Percentiles rank a stretch among this genome's conserved stretches.
These are phyloP conservation scores for Circinella umbellata DNA, from an alignment of 371 early-diverging fungal genomes.

Conservation along the genomic window DNA sequence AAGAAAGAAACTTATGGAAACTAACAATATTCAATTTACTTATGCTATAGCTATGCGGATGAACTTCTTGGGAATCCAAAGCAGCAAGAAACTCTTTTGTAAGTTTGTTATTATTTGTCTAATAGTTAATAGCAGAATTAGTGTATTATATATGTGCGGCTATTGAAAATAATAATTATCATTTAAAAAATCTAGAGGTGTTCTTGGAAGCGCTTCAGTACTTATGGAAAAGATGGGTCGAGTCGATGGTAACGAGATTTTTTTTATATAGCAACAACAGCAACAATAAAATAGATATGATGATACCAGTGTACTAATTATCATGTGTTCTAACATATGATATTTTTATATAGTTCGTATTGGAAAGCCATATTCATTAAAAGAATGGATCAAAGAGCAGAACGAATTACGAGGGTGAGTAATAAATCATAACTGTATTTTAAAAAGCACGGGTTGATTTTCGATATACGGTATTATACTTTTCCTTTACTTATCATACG, in stretches of 20 bases:
- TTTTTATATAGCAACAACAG: background rate
- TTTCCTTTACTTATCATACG: background rate
- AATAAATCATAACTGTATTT: background rate
- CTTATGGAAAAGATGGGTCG: conserved; percentile 78
- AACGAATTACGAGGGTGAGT: conserved; percentile 48
- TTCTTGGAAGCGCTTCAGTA: conserved; percentile 55
- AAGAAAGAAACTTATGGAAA: background rate
- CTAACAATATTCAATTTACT: background rate
- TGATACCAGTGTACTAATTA: too few relatives aligned
- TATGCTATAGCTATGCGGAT: conserved; percentile 43
- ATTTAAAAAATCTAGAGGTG: conserved; percentile 23
- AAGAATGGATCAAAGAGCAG: conserved; percentile 65
- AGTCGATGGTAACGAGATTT: conserved; percentile 23
- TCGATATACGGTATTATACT: too few relatives aligned
- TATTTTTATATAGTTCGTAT: conserved; percentile 63
- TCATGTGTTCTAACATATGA: background rate
- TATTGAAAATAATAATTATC: too few relatives aligned
- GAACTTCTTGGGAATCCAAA: conserved; percentile 86
- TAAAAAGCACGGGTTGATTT: background rate
- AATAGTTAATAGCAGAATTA: too few relatives aligned
- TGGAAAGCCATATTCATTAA: conserved; percentile 74
- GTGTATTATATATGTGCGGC: background rate
- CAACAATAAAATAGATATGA: too few relatives aligned
- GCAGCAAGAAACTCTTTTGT: conserved; percentile 78
- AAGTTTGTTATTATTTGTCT: background rate